Percentiles rank a stretch among this genome's conserved stretches.
phyloP scores from a whole-genome alignment of 2,329 filamentous ascomycete species.

The Zymoseptoria crescenta region DNA sequence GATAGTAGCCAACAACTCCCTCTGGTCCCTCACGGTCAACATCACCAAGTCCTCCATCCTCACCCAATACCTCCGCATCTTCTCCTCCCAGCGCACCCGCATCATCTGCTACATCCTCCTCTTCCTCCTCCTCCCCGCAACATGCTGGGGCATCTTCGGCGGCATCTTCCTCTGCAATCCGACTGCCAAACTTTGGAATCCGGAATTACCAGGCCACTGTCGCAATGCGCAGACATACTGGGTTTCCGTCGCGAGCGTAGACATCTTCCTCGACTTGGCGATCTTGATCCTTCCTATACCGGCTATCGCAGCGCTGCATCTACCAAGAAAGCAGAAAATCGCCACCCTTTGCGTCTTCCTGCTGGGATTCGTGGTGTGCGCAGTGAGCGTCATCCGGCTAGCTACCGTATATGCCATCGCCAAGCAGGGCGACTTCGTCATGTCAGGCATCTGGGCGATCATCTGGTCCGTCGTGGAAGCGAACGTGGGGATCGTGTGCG shows the following conservation, averaged over 20 bases:
- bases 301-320: slow-evolving; percentile 32
- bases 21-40: slow-evolving; percentile 29
- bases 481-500: slow-evolving; percentile 39
- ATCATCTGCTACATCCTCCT: slow-evolving; percentile 34
- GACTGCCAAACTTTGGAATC: slow-evolving; percentile 36
- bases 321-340: slow-evolving; percentile 37
- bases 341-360: slow-evolving; percentile 37
- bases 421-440: slow-evolving; percentile 17
- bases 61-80: slow-evolving; percentile 43
- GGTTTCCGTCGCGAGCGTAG: slow-evolving; percentile 38
- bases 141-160: slow-evolving; percentile 29
- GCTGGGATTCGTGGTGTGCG: slow-evolving; percentile 33
- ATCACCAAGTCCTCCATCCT: slow-evolving; percentile 42
- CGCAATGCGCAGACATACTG: slow-evolving; percentile 35
- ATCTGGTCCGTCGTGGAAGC: slow-evolving; percentile 37
- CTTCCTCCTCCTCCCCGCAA: slow-evolving; percentile 21
- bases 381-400: slow-evolving; percentile 20
- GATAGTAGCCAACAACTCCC: slow-evolving; percentile 27
- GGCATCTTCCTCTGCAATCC: slow-evolving; percentile 38
- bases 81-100: slow-evolving; percentile 31
- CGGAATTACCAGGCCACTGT: slow-evolving; percentile 28
- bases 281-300: slow-evolving; percentile 41
- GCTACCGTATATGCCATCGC: slow-evolving; percentile 17
- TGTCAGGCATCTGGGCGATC: slow-evolving; percentile 33
- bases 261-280: slow-evolving; percentile 38